Conservation (phyloP, 2,329 filamentous ascomycete genomes). For the Hymenoscyphus linearis region DNA sequence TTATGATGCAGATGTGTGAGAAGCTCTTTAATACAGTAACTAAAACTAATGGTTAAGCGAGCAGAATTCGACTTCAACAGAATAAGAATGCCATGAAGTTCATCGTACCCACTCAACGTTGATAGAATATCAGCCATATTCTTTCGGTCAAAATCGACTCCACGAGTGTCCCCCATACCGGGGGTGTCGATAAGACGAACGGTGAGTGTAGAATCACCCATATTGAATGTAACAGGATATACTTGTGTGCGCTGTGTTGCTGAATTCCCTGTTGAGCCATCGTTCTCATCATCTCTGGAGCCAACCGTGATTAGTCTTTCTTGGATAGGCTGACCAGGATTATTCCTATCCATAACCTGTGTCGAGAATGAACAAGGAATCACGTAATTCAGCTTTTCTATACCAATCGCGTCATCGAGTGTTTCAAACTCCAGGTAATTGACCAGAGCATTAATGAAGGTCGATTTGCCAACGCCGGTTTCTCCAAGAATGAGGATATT, state of each 20-base stretch:
- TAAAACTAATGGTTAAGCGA: conserved; percentile 35
- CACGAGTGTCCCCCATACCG: conserved; percentile 39
- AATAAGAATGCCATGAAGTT: conserved; percentile 39
- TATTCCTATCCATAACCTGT: conserved; percentile 29
- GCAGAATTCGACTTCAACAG: conserved; percentile 38
- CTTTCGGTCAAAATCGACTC: conserved; percentile 33
- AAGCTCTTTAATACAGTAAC: conserved; percentile 38
- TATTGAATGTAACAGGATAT: conserved; percentile 27
- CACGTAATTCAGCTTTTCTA: conserved; percentile 31
- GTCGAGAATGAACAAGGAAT: conserved; percentile 38
- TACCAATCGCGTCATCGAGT: conserved; percentile 36
- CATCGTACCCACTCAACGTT: conserved; percentile 32
- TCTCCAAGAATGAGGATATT: conserved; percentile 44
- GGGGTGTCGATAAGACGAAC: conserved; percentile 40
- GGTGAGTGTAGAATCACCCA: conserved; percentile 22
- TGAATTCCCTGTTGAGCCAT: conserved; percentile 32
- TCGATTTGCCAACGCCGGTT: conserved; percentile 45
- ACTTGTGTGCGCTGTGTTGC: conserved; percentile 36
- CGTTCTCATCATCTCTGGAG: conserved; percentile 29
- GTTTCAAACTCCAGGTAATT: conserved; percentile 39
- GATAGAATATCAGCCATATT: conserved; percentile 38
- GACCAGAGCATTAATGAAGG: conserved; percentile 44
- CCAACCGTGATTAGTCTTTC: conserved; percentile 32
- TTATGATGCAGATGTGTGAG: conserved; percentile 36
- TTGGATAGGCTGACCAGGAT: conserved; percentile 23